Conservation (phyloP, 164 flowering plant species). For the Vitis riparia region DNA sequence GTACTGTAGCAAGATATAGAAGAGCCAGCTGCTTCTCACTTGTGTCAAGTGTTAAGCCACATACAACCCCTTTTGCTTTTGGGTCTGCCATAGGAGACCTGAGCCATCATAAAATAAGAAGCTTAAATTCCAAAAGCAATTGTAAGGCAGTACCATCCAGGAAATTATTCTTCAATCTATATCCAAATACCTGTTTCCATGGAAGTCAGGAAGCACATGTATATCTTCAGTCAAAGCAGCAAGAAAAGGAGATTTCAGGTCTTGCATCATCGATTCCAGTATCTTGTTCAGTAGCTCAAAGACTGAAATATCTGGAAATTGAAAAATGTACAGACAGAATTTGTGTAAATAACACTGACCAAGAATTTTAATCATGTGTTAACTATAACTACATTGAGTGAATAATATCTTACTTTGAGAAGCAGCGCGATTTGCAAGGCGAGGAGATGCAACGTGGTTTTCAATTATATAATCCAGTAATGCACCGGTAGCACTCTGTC, state of each 20-base stretch:
- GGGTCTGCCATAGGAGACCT: constrained; percentile 99
- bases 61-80: constrained; percentile 73
- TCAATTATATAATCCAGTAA: constrained; percentile 74
- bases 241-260: constrained; percentile 63
- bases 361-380: background rate
- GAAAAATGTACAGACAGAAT: background rate
- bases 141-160: constrained; percentile 2
- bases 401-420: constrained; percentile 56
- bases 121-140: background rate
- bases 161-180: background rate
- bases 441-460: constrained; percentile 83
- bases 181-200: constrained; percentile 77
- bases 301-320: constrained; percentile 59
- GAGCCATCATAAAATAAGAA: constrained; percentile 19
- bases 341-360: background rate
- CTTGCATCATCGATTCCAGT: constrained; percentile 56
- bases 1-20: constrained; percentile 83
- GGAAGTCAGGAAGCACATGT: constrained; percentile 93
- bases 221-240: constrained; percentile 80
- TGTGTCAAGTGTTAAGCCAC: constrained; percentile 85
- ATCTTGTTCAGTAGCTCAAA: constrained; percentile 71
- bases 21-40: constrained; percentile 88
- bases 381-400: background rate
- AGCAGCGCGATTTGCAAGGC: constrained; percentile 87
- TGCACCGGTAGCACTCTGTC: constrained; percentile 98